These are phyloP conservation scores for Peterozyma xylosa DNA, from an alignment of 805 yeast genomes.

Conservation along the genomic window DNA sequence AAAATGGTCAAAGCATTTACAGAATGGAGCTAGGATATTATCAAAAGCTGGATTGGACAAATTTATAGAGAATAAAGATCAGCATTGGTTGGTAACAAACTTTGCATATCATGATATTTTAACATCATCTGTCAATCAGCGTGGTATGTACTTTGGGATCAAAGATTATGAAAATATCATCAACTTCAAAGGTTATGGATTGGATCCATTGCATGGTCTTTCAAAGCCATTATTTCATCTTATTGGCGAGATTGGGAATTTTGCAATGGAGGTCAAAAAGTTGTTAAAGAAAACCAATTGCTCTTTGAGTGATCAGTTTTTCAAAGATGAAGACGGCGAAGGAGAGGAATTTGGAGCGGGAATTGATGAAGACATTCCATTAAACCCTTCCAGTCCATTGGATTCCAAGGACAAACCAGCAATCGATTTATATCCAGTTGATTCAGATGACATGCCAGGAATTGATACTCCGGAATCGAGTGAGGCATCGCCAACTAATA, in stretches of 20 bases:
- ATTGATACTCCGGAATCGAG: constrained; percentile 2
- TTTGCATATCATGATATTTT: constrained; percentile 78
- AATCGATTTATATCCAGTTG: background rate
- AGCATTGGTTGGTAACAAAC: constrained; percentile 68
- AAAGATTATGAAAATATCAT: constrained; percentile 52
- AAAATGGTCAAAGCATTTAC: constrained; percentile 63
- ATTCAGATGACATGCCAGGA: constrained; percentile 11
- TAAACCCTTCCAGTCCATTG: constrained; percentile 1
- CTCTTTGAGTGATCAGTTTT: constrained; percentile 15
- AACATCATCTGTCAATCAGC: constrained; percentile 49
- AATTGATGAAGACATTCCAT: constrained; percentile 7
- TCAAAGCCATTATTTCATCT: constrained; percentile 60
- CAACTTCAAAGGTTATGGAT: constrained; percentile 28
- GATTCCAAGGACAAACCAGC: background rate
- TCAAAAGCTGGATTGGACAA: constrained; percentile 44
- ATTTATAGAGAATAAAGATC: constrained; percentile 46
- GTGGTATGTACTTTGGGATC: constrained; percentile 60
- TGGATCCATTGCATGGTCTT: constrained; percentile 69
- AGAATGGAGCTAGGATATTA: constrained; percentile 59
- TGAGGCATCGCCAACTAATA: too few species aligned
- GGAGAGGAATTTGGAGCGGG: constrained; percentile 1
- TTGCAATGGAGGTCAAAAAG: constrained; percentile 46
- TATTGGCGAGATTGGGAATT: constrained; percentile 59
- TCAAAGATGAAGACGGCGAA: background rate
- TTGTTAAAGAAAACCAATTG: constrained; percentile 20